A percentile compares a stretch with the other conserved stretches of the same genome.
Evolutionary conservation across 2,329 filamentous ascomycete genomes (phyloP).

Genomic region (Cercospora brassicicola): DNA sequence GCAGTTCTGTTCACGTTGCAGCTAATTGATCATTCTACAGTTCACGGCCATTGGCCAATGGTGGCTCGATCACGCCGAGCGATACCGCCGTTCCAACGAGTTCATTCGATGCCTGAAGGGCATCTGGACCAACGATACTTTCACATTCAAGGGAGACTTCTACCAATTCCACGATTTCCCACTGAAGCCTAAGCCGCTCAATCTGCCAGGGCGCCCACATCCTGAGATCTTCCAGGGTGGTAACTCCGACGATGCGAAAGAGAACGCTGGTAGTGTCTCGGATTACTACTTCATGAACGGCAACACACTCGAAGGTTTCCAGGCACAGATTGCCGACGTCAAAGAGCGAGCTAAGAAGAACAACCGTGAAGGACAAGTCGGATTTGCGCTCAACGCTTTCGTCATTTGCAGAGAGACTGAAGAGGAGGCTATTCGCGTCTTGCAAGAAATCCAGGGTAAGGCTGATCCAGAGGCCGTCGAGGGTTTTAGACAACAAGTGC

Average conservation of each 20-base stretch:
- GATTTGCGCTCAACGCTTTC: constrained; percentile 55
- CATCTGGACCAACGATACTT: constrained; percentile 54
- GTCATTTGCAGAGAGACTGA: constrained; percentile 54
- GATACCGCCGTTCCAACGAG: constrained; percentile 53
- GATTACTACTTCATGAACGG: constrained; percentile 60
- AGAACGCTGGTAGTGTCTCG: constrained; percentile 51
- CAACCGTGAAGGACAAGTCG: constrained; percentile 48
- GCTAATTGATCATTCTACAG: constrained; percentile 20
- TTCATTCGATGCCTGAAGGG: constrained; percentile 55
- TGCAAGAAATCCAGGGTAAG: constrained; percentile 56
- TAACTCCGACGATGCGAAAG: constrained; percentile 53
- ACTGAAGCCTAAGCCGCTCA: constrained; percentile 53
- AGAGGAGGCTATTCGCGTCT: constrained; percentile 51
- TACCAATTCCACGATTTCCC: constrained; percentile 56
- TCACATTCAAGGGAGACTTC: constrained; percentile 54
- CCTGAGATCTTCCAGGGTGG: constrained; percentile 58
- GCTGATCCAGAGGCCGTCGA: constrained; percentile 53
- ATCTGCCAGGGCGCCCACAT: constrained; percentile 47
- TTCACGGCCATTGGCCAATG: constrained; percentile 55
- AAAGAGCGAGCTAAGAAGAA: constrained; percentile 48
- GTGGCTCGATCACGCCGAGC: constrained; percentile 57
- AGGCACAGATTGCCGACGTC: constrained; percentile 53
- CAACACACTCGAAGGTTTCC: constrained; percentile 56
- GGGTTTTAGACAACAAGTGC: constrained; percentile 52
- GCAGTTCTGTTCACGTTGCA: not conserved